Conservation (phyloP, 306 rosid species). For the Cucumis melo region DNA sequence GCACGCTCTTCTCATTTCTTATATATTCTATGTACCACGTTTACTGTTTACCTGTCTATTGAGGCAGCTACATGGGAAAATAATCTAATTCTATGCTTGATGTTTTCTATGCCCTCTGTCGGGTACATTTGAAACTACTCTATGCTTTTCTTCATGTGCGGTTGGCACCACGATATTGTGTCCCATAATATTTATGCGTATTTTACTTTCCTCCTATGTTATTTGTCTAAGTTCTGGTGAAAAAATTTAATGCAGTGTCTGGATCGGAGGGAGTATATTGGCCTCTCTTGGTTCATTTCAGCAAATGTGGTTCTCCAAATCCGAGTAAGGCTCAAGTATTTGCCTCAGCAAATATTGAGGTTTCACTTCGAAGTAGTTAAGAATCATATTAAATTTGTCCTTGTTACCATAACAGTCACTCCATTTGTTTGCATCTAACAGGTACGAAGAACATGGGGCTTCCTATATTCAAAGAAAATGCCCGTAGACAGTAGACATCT, state of each 20-base stretch:
- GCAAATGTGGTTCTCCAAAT: constrained; percentile 75
- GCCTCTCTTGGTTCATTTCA: constrained; percentile 99
- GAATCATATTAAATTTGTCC: background rate
- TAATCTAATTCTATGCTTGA: background rate
- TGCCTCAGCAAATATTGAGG: background rate
- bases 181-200: background rate
- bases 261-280: constrained; percentile 99
- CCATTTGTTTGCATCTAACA: constrained; percentile 14
- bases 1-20: too few species aligned
- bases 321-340: constrained; percentile 50
- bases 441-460: constrained; percentile 99
- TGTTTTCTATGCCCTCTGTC: background rate
- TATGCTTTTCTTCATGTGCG: background rate
- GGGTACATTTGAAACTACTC: background rate
- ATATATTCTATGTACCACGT: background rate
- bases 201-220: background rate
- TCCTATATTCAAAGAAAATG: constrained; percentile 90
- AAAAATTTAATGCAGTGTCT: constrained; percentile 37
- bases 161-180: background rate
- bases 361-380: background rate
- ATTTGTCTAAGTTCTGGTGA: background rate
- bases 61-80: background rate
- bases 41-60: background rate
- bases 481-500: constrained; percentile 32
- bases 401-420: background rate